A percentile compares a stretch with the other conserved stretches of the same genome.
phyloP scores from a whole-genome alignment of 2,329 filamentous ascomycete genomes.

The Aspergillus piperis region DNA sequence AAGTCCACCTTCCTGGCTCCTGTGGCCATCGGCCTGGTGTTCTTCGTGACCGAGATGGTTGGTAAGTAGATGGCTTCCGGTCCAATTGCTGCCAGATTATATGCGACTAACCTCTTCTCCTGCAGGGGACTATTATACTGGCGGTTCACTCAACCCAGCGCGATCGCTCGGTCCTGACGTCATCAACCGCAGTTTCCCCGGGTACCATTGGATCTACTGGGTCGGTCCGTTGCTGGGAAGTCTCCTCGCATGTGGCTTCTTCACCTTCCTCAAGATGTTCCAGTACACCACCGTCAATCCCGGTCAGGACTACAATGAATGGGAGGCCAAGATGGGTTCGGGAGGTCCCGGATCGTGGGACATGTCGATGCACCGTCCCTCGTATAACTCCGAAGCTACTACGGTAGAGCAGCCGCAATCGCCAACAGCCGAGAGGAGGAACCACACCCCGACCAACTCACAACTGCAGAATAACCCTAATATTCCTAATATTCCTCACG shows the following conservation, averaged over 20 bases:
- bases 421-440: neutral
- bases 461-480: neutral
- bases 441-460: neutral
- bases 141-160: conserved; percentile 52
- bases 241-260: conserved; percentile 53
- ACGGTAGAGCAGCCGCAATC: conserved; percentile 15
- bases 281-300: conserved; percentile 49
- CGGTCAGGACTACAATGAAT: conserved; percentile 58
- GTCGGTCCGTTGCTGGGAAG: conserved; percentile 50
- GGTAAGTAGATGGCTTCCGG: conserved; percentile 31
- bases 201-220: conserved; percentile 56
- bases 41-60: conserved; percentile 63
- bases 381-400: conserved; percentile 18
- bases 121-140: conserved; percentile 50
- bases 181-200: conserved; percentile 47
- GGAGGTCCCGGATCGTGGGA: conserved; percentile 21
- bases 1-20: conserved; percentile 71
- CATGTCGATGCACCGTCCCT: conserved; percentile 19
- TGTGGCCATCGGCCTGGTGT: conserved; percentile 68
- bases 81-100: neutral
- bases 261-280: conserved; percentile 49
- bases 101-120: neutral
- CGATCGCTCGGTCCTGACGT: conserved; percentile 52
- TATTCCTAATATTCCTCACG: neutral
- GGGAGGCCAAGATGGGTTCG: conserved; percentile 27